Evolutionary conservation across 345 rosid genomes (phyloP), one percentile per base, ranked within the genome.

Genomic region (Linum usitatissimum): DNA sequence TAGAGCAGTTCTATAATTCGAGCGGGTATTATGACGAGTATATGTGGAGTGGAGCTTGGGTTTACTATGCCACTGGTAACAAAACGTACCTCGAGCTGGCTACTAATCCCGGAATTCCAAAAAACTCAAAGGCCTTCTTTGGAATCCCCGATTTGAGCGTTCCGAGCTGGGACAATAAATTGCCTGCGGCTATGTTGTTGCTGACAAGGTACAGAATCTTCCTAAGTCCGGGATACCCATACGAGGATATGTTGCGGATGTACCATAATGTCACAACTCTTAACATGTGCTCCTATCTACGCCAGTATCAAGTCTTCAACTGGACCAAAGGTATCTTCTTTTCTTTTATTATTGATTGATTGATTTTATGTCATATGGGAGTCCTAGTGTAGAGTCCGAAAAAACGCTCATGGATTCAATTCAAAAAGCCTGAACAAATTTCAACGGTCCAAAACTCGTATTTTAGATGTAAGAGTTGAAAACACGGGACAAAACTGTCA

Each of bases 131-230:
- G 54, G 97, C 94, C 9, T 81, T 88, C 67, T 70, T 28, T 64
- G 30, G 64, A 77, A 15, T 23, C 30, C 78, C 62, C 0, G 79
- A 81, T n/a, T 18, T 64, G 21, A 72, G 77, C 59, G 88, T 71
- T 7, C 79, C 73, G 7, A 86, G 86, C 54, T 86, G 94, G 96
- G 87, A 91, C 64, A 91, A 91, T 64, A 91, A 88, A 73, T 67
- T 88, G 65, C 97, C 96, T n/a, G 90, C 94, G 0, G 91, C 96
- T 0, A 84, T 88, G 97, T 71, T 91, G 66, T 60, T 91, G 80
- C 59, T 91, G 73, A 91, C 94, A 2, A 81, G 97, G 70, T 77
- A 76, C 23, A 71, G 97, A 75, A 69, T 88, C 15, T 77, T 88
- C 75, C 67, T 88, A 71, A 84, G 69, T 63, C 91, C 94, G 0